Conservation (phyloP, 257 asterid species). For the Solanum neorickii region DNA sequence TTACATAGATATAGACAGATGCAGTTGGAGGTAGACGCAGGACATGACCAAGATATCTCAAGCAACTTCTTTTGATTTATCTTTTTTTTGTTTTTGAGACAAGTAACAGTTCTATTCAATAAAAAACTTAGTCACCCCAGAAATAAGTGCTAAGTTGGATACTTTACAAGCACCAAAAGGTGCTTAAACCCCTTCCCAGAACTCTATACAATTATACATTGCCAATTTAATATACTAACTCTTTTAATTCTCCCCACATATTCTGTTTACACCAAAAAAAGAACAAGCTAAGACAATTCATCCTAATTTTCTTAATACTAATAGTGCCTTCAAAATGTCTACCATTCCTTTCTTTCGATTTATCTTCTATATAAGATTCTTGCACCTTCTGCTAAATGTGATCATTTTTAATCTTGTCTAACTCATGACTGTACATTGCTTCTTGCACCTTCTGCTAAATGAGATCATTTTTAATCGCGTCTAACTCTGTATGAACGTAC, state of each 20-base stretch:
- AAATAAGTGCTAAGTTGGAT: neutral
- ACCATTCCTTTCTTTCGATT: neutral
- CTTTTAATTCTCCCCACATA: neutral
- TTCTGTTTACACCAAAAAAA: neutral
- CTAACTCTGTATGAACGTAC: neutral
- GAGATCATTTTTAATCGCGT: neutral
- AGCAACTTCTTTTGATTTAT: neutral
- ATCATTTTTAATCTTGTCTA: neutral
- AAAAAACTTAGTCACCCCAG: neutral
- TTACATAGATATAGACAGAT: neutral
- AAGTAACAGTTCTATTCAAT: neutral
- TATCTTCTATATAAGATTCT: neutral
- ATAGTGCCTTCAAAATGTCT: neutral
- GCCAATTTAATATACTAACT: neutral
- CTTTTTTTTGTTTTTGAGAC: neutral
- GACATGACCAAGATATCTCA: neutral
- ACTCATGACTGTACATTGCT: neutral
- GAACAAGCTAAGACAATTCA: neutral
- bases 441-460: neutral
- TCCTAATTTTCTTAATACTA: neutral
- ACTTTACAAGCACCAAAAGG: neutral
- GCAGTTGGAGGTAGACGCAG: neutral
- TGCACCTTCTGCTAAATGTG: neutral
- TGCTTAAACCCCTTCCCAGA: neutral
- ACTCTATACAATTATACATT: neutral